Conservation (phyloP, 768 basidiomycete genomes). For the Lactifluus pinguis region DNA sequence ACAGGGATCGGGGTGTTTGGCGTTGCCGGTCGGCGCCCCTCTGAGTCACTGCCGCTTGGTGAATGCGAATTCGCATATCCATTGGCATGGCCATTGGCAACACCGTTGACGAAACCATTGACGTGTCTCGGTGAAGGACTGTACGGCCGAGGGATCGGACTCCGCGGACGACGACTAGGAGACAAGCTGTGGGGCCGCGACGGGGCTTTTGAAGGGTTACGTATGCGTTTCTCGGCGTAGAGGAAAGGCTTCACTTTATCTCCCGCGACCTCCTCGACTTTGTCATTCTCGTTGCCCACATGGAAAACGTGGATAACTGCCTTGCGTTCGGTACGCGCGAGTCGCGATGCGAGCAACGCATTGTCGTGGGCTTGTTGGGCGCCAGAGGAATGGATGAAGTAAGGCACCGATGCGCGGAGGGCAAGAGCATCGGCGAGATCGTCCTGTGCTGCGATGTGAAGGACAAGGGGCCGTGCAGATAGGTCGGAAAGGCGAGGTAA, state of each 20-base stretch:
- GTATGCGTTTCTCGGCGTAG: slow-evolving; percentile 34
- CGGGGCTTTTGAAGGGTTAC: slow-evolving; percentile 15
- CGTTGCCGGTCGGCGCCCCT: slow-evolving; percentile 23
- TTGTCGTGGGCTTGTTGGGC: slow-evolving; percentile 84
- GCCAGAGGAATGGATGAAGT: slow-evolving; percentile 70
- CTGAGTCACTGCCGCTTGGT: slow-evolving; percentile 22
- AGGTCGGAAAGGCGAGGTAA: slow-evolving; percentile 63
- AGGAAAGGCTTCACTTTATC: slow-evolving; percentile 56
- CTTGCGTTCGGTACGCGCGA: slow-evolving; percentile 61
- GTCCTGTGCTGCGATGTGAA: slow-evolving; percentile 57
- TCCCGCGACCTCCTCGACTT: slow-evolving; percentile 44
- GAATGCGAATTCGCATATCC: slow-evolving; percentile 28
- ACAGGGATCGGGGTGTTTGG: slow-evolving; percentile 17
- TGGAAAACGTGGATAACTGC: slow-evolving; percentile 84
- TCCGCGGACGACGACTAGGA: background rate
- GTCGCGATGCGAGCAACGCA: slow-evolving; percentile 73
- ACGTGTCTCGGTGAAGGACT: slow-evolving; percentile 15
- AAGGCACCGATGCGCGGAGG: slow-evolving; percentile 74
- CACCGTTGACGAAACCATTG: slow-evolving; percentile 21
- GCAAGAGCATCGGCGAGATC: slow-evolving; percentile 69
- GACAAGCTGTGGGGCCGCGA: background rate
- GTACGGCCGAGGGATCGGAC: background rate
- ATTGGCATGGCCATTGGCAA: slow-evolving; percentile 21
- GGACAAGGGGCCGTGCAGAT: slow-evolving; percentile 52
- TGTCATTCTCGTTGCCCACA: slow-evolving; percentile 30